These are phyloP conservation scores for Baeospora myosura DNA, from an alignment of 1,284 basidiomycete species.

Conservation along the genomic window DNA sequence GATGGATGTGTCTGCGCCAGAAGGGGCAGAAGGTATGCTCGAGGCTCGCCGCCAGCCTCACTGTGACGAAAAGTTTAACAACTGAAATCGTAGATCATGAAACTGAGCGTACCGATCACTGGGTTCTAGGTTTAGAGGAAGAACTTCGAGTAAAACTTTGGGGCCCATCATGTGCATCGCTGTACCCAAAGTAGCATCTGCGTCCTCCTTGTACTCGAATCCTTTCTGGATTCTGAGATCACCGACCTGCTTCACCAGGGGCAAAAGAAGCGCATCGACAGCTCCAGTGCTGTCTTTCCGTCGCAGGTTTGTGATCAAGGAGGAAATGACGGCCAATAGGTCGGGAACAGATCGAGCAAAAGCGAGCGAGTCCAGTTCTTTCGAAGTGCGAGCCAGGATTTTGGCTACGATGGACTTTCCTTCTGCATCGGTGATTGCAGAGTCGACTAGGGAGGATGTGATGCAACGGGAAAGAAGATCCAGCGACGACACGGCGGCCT, in stretches of 20 bases:
- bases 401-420: constrained; percentile 51
- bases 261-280: constrained; percentile 67
- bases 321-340: constrained; percentile 55
- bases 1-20: constrained; percentile 81
- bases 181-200: constrained; percentile 73
- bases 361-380: constrained; percentile 63
- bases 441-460: constrained; percentile 50
- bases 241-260: constrained; percentile 70
- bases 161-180: constrained; percentile 89
- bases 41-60: constrained; percentile 56
- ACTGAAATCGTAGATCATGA: constrained; percentile 1
- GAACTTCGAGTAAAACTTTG: constrained; percentile 61
- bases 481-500: constrained; percentile 59
- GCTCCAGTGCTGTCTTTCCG: constrained; percentile 55
- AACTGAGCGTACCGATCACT: constrained; percentile 61
- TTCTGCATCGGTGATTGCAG: constrained; percentile 42
- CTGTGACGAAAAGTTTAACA: constrained; percentile 28
- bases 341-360: constrained; percentile 69
- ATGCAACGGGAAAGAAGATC: constrained; percentile 65
- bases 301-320: constrained; percentile 41
- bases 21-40: constrained; percentile 90
- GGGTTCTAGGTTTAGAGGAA: constrained; percentile 87
- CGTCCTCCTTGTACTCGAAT: constrained; percentile 89
- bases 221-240: constrained; percentile 71
- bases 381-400: constrained; percentile 55